Evolutionary conservation across 805 yeast genomes (phyloP).

Genomic region (Candida palmyrensis): DNA sequence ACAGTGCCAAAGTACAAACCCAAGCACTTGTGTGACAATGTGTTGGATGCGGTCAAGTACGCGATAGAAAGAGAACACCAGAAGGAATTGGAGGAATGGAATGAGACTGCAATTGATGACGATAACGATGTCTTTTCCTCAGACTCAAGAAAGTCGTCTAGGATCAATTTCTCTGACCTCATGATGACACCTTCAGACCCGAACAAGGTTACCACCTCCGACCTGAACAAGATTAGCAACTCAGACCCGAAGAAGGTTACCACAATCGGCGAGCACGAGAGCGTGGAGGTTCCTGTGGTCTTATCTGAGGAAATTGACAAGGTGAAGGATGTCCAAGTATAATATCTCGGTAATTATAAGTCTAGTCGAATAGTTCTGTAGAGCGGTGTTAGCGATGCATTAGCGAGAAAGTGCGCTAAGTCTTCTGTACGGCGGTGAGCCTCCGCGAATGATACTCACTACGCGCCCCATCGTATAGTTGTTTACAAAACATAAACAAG

Average conservation of each 20-base stretch:
- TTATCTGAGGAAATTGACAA: constrained; percentile 39
- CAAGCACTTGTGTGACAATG: constrained; percentile 66
- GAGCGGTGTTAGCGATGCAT: too few relatives aligned
- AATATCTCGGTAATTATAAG: too few relatives aligned
- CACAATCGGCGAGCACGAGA: constrained; percentile 34
- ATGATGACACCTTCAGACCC: constrained; percentile 40
- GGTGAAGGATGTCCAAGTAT: constrained; percentile 28
- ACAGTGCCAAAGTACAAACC: constrained; percentile 77
- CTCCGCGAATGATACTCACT: too few relatives aligned
- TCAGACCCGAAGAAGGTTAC: constrained; percentile 6
- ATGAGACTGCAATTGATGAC: constrained; percentile 40
- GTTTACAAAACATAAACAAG: too few relatives aligned
- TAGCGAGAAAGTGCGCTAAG: too few relatives aligned
- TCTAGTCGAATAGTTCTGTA: too few relatives aligned
- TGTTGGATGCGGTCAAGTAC: constrained; percentile 71
- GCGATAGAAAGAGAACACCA: constrained; percentile 80
- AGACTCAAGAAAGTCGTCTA: constrained; percentile 10
- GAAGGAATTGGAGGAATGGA: constrained; percentile 72
- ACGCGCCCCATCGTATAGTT: too few relatives aligned
- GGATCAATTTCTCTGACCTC: constrained; percentile 40
- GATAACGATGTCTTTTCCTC: constrained; percentile 5
- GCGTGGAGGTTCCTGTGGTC: constrained; percentile 46
- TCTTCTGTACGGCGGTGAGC: too few relatives aligned
- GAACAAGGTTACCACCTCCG: constrained; percentile 9
- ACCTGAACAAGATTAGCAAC: constrained; percentile 9